Evolutionary conservation across 768 basidiomycete genomes (phyloP).

Genomic region (Russula earlei): DNA sequence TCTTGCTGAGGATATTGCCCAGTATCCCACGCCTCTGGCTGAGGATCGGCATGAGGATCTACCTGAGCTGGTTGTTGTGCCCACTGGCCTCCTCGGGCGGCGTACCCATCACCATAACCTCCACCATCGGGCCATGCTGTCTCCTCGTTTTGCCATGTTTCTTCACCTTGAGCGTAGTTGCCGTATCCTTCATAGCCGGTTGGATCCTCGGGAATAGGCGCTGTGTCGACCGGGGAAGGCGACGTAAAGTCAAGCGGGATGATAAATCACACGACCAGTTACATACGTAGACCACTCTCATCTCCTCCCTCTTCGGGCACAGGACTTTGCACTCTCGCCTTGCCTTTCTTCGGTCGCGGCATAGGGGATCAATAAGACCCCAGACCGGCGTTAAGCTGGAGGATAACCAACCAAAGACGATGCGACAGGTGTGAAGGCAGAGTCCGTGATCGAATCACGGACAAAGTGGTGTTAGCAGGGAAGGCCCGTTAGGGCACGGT

Average conservation of each 20-base stretch:
- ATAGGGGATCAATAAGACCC: not conserved
- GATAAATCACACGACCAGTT: not conserved
- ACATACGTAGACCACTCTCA: constrained; percentile 12
- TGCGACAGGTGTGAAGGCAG: not conserved
- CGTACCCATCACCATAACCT: constrained; percentile 5
- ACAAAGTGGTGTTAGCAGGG: too few relatives aligned
- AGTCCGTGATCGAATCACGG: not conserved
- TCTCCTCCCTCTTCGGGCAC: constrained; percentile 10
- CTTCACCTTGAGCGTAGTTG: not conserved
- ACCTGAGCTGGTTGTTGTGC: constrained; percentile 1
- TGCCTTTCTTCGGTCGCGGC: constrained; percentile 16
- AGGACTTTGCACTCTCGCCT: constrained; percentile 6
- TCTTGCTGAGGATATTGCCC: constrained; percentile 7
- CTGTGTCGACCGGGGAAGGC: not conserved
- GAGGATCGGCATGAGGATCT: too few relatives aligned
- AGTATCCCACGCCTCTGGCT: not conserved
- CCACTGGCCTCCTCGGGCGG: constrained; percentile 1
- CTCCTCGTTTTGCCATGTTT: not conserved
- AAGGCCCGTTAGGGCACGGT: too few relatives aligned
- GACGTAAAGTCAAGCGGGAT: not conserved
- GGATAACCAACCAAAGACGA: not conserved
- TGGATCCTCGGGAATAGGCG: constrained; percentile 15
- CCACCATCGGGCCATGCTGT: not conserved
- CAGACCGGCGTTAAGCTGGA: not conserved
- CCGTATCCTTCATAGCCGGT: not conserved